Evolutionary conservation across 78 protist genomes (phyloP).

Genomic region (Capsaspora owczarzaki): DNA sequence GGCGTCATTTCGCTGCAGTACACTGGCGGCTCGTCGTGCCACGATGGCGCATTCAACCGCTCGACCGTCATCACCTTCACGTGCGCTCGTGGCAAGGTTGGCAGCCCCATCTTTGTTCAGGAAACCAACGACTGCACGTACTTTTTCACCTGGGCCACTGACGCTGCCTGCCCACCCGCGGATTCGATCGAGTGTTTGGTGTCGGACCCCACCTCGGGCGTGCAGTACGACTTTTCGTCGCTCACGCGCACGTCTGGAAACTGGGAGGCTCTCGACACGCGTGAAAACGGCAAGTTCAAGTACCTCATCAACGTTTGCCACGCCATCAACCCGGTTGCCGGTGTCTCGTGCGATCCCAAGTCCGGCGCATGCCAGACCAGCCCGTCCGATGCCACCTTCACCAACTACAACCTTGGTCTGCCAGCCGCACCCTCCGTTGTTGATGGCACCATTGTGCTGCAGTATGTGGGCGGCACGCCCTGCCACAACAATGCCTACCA

Average conservation of each 20-base stretch:
- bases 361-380: not conserved
- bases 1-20: not conserved
- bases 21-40: not conserved
- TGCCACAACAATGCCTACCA: not conserved
- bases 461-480: not conserved
- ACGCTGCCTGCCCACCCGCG: constrained; percentile 6
- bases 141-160: not conserved
- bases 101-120: not conserved
- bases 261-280: not conserved
- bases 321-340: not conserved
- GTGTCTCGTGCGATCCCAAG: not conserved
- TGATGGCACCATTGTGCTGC: not conserved
- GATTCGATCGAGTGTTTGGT: not conserved
- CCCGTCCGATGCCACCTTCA: not conserved
- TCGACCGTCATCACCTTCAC: not conserved
- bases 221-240: not conserved
- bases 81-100: not conserved
- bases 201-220: not conserved
- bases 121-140: not conserved
- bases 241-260: not conserved
- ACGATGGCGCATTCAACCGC: not conserved
- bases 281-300: not conserved
- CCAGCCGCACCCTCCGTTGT: not conserved
- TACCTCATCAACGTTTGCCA: not conserved
- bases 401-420: not conserved